These are phyloP conservation scores for Starmerella floricola DNA, from an alignment of 805 yeast genomes.

Conservation along the genomic window DNA sequence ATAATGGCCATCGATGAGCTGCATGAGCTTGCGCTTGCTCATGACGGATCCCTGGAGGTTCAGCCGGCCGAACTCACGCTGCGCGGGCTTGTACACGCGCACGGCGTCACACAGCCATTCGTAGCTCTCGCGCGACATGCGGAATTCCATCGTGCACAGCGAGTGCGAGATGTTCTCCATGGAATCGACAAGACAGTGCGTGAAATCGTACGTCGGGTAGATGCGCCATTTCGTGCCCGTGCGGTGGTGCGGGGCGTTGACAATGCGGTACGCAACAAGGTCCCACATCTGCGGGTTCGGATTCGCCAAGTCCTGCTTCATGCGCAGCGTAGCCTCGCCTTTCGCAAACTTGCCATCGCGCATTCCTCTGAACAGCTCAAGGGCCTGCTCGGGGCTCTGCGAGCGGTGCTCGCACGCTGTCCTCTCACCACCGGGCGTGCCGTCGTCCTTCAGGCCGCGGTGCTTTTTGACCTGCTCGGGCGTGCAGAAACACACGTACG, in stretches of 20 bases:
- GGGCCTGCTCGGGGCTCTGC: conserved; percentile 58
- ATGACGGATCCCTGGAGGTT: conserved; percentile 87
- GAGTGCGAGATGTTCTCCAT: conserved; percentile 94
- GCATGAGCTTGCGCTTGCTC: conserved; percentile 92
- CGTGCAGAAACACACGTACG: conserved; percentile 88
- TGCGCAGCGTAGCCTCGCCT: conserved; percentile 89
- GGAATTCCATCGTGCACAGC: conserved; percentile 90
- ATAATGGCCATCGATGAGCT: conserved; percentile 63
- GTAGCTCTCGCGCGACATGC: conserved; percentile 82
- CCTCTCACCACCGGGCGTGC: conserved; percentile 89
- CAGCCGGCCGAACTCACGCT: conserved; percentile 94
- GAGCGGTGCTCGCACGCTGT: conserved; percentile 66
- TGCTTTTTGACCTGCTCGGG: conserved; percentile 80
- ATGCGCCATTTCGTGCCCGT: conserved; percentile 97
- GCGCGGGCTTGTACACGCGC: conserved; percentile 94
- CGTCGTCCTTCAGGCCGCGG: conserved; percentile 85
- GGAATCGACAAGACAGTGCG: conserved; percentile 97
- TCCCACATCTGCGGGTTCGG: conserved; percentile 99
- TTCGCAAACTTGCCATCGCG: conserved; percentile 75
- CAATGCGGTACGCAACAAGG: conserved; percentile 88
- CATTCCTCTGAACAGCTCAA: conserved; percentile 79
- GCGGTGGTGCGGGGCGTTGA: conserved; percentile 86
- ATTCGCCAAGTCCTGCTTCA: conserved; percentile 83
- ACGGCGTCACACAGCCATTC: conserved; percentile 97
- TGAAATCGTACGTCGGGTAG: conserved; percentile 96